Evolutionary conservation across 208 protist species (phyloP), one percentile per base, ranked within the genome.

Genomic region (Trichomonas gallinae): DNA sequence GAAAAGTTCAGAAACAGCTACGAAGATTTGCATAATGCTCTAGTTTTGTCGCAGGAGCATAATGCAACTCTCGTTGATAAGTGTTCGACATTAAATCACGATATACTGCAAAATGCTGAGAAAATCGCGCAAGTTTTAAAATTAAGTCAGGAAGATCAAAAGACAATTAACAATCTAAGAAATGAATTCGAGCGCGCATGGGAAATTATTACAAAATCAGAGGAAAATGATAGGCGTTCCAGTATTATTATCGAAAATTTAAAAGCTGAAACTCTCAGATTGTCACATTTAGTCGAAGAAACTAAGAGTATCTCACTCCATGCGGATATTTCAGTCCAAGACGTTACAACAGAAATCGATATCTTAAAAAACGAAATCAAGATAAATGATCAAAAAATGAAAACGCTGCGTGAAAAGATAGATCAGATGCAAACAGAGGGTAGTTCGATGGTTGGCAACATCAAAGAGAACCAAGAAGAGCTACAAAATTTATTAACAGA

Each of bases 41-140:
- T 99, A 44, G 97, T 98, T 81, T 99, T 99, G 97, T 99, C 98
- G 45, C 98, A 99, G 96, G 99, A 99, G 93, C 98, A 98, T 85
- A 99, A 99, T 97, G 99, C 99, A 97, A 97, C 98, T 38, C 97
- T 99, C 46, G 98, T 99, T 23, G 97, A 98, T 88, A 99, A 99
- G 97, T 98, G 98, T 83, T 97, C 97, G 3, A 98, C 99, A 96
- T 97, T 99, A 9, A 98, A 98, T 85, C 96, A 98, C 2, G 98
- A 99, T 97, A 98, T 99, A 45, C 97, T 98, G 15, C 97, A 97
- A 0, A 99, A 99, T 96, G 98, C 98, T 21, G 97, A 97, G 31
- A 99, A 99, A 97, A 98, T 99, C 34, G 98, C 99, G 48, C 98
- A 98, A 31, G 99, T 99, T n/a, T 97, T 99, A 85, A 98, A 98